Evolutionary conservation across 2,329 filamentous ascomycete species (phyloP).

Genomic region (Eutypella sp.): DNA sequence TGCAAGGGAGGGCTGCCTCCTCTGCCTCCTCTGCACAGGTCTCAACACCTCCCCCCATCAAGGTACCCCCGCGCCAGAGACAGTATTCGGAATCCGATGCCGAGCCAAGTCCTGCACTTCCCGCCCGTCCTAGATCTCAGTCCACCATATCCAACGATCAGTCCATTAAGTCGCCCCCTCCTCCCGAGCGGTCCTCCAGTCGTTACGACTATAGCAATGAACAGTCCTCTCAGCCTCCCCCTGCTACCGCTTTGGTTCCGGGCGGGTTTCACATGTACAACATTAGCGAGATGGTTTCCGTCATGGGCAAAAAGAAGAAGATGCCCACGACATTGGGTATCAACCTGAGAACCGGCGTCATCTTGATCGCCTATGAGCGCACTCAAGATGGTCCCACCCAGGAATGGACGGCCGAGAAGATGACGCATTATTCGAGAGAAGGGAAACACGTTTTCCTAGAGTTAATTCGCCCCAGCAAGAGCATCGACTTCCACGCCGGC

Average conservation of each 20-base stretch:
- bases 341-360: conserved; percentile 80
- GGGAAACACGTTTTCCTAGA: conserved; percentile 98
- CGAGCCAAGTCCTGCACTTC: conserved; percentile 45
- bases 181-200: conserved; percentile 30
- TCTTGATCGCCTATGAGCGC: conserved; percentile 86
- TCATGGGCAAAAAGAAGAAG: conserved; percentile 95
- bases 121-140: conserved; percentile 25
- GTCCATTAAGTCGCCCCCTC: conserved; percentile 17
- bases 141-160: conserved; percentile 19
- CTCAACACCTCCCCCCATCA: conserved; percentile 47
- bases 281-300: conserved; percentile 94
- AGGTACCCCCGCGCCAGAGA: conserved; percentile 44
- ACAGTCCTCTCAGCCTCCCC: conserved; percentile 25
- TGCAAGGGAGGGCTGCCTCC: conserved; percentile 47
- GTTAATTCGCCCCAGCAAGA: conserved; percentile 85
- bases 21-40: conserved; percentile 35
- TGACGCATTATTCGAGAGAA: conserved; percentile 97
- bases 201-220: conserved; percentile 29
- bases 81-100: conserved; percentile 65
- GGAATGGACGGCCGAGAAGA: conserved; percentile 90
- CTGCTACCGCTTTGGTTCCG: conserved; percentile 54
- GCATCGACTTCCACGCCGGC: conserved; percentile 92
- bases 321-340: conserved; percentile 97
- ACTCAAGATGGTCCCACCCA: conserved; percentile 76
- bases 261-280: conserved; percentile 93